Evolutionary conservation across 2,329 filamentous ascomycete genomes (phyloP), one percentile per base, ranked within the genome.

Genomic region (Ophiocordyceps camponoti-saundersi): DNA sequence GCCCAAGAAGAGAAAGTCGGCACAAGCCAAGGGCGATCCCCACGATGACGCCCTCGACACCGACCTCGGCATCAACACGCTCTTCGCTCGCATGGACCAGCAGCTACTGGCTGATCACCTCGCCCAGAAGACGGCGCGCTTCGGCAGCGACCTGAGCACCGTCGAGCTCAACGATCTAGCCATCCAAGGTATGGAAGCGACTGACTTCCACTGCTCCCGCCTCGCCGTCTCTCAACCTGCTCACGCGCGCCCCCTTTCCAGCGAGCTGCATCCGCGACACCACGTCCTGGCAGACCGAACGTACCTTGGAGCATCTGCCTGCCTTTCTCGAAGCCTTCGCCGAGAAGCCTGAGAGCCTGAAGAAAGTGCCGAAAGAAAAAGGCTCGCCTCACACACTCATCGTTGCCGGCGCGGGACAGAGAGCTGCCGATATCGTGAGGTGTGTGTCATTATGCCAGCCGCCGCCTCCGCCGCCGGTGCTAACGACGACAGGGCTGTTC

Each of bases 371-470:
- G 0, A 75, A 82, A 64, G 70, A 79, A 55, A 80, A 80, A 40
- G 84, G 83, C 6, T 69, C 79, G 1, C 85, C 85, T 30, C 92
- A 96, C 62, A 96, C 90, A 1, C 72, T 98, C 47, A 78, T 98
- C 34, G 75, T 98, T n/a, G 79, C 89, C 13, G 78, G 79, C 10
- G 87, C 89, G 6, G 92, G 87, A 0, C 69, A 95, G 48, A 74
- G 92, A 56, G 88, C 92, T 5, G 88, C 90, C 16, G 85, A 96
- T 58, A 66, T 95, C 44, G 80, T 84, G 26, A 77, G 82, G 80
- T 83, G 67, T 20, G 44, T 16, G 7, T 4, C 13, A 8, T 13
- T 21, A 7, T 11, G 7, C 15, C 13, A 15, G 20, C 13, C 20
- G 20, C 36, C 10, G 15, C 29, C n/a, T n/a, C n/a, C 22, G n/a